Evolutionary conservation across 228 moss, liverwort and hornwort species (phyloP).

Genomic region (Sphagnum magellanicum): DNA sequence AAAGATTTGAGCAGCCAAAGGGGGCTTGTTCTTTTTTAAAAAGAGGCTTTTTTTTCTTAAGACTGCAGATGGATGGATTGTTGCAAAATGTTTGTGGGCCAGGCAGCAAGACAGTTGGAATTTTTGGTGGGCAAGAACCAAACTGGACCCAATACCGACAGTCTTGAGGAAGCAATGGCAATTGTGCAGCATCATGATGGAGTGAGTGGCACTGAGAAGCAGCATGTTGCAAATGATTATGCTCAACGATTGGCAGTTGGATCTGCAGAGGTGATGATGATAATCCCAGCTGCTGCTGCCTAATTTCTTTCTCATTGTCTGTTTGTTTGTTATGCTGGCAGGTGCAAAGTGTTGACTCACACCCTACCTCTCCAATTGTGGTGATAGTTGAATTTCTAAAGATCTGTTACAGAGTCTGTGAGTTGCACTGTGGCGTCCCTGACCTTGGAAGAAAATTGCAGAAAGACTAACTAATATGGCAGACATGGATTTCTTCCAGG

Average conservation of each 20-base stretch:
- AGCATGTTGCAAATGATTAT: constrained; percentile 95
- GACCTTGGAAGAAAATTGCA: too few species aligned
- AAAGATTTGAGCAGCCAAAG: too few species aligned
- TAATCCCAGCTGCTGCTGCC: too few species aligned
- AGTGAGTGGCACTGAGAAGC: constrained; percentile 91
- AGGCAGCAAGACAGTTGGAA: constrained; percentile 96
- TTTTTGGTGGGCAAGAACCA: constrained; percentile 61
- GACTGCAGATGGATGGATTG: too few species aligned
- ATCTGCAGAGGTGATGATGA: constrained; percentile 54
- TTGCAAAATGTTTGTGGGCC: not conserved
- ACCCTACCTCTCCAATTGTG: too few species aligned
- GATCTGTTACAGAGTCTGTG: not conserved
- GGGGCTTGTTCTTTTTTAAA: too few species aligned
- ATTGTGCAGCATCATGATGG: constrained; percentile 97
- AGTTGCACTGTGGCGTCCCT: not conserved
- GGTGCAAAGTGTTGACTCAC: too few species aligned
- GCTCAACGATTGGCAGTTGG: constrained; percentile 62
- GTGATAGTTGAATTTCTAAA: too few species aligned
- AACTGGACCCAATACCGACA: constrained; percentile 75
- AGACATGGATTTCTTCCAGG: not conserved
- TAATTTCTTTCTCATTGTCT: too few species aligned
- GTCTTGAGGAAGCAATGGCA: constrained; percentile 84
- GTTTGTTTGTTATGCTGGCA: too few species aligned
- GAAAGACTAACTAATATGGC: too few species aligned
- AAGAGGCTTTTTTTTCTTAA: too few species aligned